Conservation (phyloP, 805 yeast species). For the Yarrowia divulgata region DNA sequence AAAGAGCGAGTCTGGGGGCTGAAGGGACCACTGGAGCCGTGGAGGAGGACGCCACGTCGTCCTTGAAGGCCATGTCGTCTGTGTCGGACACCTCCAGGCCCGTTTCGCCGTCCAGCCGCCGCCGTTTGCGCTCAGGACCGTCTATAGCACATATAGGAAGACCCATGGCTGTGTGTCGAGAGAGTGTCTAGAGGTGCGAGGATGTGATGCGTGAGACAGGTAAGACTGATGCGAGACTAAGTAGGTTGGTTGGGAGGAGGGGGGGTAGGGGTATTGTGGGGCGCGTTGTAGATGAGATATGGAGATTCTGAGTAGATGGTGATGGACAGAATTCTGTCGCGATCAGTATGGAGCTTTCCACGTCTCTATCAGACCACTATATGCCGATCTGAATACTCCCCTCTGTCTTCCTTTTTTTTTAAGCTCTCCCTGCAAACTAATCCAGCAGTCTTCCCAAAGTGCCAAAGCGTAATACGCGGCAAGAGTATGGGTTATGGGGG, state of each 20-base stretch:
- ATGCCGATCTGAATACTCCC: neutral
- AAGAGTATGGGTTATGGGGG: too few relatives aligned
- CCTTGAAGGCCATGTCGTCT: slow-evolving; percentile 9
- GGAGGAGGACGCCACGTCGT: slow-evolving; percentile 8
- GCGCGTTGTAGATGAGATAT: neutral
- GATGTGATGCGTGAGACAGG: neutral
- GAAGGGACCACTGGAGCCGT: neutral
- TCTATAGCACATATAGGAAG: slow-evolving; percentile 23
- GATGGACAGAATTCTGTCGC: neutral
- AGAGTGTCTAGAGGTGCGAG: neutral
- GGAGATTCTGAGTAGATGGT: neutral
- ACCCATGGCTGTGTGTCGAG: slow-evolving; percentile 24
- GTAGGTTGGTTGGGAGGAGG: neutral
- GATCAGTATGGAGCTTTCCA: neutral
- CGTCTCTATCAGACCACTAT: neutral
- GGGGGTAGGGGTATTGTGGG: neutral
- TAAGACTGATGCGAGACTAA: neutral
- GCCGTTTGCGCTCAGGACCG: slow-evolving; percentile 28
- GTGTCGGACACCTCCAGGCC: neutral
- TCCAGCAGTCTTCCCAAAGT: too few relatives aligned
- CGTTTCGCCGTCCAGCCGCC: slow-evolving; percentile 27
- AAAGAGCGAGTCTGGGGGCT: neutral
- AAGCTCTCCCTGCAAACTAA: too few relatives aligned
- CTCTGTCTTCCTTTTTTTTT: too few relatives aligned
- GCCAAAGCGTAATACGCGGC: too few relatives aligned